Conservation (phyloP, 768 basidiomycete genomes). For the Russula sp. region DNA sequence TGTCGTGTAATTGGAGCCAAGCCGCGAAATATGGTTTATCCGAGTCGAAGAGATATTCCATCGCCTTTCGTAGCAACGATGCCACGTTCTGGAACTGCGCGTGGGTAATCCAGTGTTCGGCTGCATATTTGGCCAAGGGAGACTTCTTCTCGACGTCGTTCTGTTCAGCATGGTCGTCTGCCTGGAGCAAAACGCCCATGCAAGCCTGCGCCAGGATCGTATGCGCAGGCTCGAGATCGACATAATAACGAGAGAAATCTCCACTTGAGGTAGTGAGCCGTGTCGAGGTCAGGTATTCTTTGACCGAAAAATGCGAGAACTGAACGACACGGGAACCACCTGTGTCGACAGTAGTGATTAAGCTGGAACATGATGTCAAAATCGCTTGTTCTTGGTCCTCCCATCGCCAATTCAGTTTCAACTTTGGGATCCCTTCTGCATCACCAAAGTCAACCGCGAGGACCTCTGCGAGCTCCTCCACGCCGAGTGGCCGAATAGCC, state of each 20-base stretch:
- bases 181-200: not conserved
- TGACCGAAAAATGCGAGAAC: slow-evolving; percentile 1
- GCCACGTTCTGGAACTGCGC: not conserved
- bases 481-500: not conserved
- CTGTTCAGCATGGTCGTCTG: not conserved
- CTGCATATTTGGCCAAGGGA: not conserved
- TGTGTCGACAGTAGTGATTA: not conserved
- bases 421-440: not conserved
- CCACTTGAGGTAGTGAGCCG: not conserved
- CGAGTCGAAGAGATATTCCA: not conserved
- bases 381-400: not conserved
- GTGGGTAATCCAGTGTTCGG: not conserved
- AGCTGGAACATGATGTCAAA: not conserved
- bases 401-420: not conserved
- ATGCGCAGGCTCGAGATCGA: not conserved
- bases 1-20: not conserved
- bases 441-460: not conserved
- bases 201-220: not conserved
- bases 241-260: not conserved
- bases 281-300: not conserved
- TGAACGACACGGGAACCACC: not conserved
- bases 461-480: not conserved
- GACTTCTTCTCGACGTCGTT: not conserved
- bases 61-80: not conserved
- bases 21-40: not conserved